Conservation (phyloP, 208 protist genomes). For the Leptomonas pyrrhocoris region DNA sequence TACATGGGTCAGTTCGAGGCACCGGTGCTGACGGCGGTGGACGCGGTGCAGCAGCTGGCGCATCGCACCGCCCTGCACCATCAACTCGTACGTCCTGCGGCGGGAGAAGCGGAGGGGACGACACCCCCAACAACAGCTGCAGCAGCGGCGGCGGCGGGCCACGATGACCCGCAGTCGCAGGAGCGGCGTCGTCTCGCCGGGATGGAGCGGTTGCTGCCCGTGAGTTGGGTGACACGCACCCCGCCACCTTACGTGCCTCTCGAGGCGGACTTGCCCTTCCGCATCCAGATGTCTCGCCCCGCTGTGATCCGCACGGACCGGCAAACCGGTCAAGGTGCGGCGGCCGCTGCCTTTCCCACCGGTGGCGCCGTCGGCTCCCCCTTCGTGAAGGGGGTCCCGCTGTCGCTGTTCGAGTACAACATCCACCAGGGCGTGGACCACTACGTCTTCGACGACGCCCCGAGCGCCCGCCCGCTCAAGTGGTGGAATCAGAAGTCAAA, state of each 20-base stretch:
- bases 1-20: slow-evolving; percentile 90
- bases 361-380: slow-evolving; percentile 79
- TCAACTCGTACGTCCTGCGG: slow-evolving; percentile 47
- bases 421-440: slow-evolving; percentile 86
- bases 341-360: slow-evolving; percentile 45
- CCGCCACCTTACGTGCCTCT: slow-evolving; percentile 85
- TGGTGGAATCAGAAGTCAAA: slow-evolving; percentile 92
- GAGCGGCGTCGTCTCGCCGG: slow-evolving; percentile 30
- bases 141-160: background rate
- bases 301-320: slow-evolving; percentile 45
- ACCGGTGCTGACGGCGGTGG: slow-evolving; percentile 73
- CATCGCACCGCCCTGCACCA: slow-evolving; percentile 69
- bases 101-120: background rate
- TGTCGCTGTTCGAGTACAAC: slow-evolving; percentile 75
- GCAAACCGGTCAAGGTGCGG: background rate
- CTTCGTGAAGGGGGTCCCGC: slow-evolving; percentile 67
- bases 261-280: slow-evolving; percentile 84
- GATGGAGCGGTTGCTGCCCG: slow-evolving; percentile 71
- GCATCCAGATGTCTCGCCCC: slow-evolving; percentile 76
- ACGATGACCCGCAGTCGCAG: slow-evolving; percentile 14
- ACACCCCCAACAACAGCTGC: background rate
- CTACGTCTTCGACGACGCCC: slow-evolving; percentile 86
- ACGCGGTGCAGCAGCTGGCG: slow-evolving; percentile 81
- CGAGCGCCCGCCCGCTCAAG: slow-evolving; percentile 78
- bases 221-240: slow-evolving; percentile 84